Evolutionary conservation across 2,329 filamentous ascomycete species (phyloP), one percentile per base, ranked within the genome.

Genomic region (Penicillium digitatum): DNA sequence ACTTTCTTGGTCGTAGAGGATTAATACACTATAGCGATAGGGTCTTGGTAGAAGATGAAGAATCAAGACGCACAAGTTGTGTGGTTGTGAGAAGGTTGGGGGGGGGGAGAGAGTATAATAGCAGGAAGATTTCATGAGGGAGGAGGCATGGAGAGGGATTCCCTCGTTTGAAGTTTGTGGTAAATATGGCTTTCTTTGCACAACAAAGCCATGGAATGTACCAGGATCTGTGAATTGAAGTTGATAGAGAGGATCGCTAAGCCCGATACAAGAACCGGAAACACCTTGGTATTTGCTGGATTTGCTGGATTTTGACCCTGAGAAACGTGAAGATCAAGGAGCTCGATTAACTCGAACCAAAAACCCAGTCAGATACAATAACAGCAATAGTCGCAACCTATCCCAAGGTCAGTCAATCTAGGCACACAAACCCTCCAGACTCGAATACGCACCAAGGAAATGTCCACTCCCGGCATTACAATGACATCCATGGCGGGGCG

Each of bases 401-500:
- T 9, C 16, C n/a, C 18, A 26, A 26, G 32, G 38, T 50, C 8
- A 44, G 40, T 54, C 31, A 43, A 42, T 44, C 24, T 20, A 29
- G 26, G 5, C 18, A 40, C 6, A 27, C 14, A 20, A 12, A 20
- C 10, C 3, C 14, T 8, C 1, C 6, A 24, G 10, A 39, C 8
- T 27, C 3, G 11, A 8, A 24, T 22, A 55, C 63, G 50, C 50
- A 67, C 65, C 59, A 67, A 39, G 5, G 64, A 56, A 31, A 64
- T 55, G 54, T 67, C 65, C n/a, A 67, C 63, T 4, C 64, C 62
- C 9, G 62, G 52, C 20, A 57, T 64, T 34, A 67, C 48, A 38
- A 60, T 50, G 6, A 67, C 46, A 55, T 67, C 65, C 55, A 67
- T 35, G 10, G 60, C 64, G n/a, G 65, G 64, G 16, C 65, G 58